Evolutionary conservation across 768 basidiomycete genomes (phyloP).

Genomic region (Suillus lakei): DNA sequence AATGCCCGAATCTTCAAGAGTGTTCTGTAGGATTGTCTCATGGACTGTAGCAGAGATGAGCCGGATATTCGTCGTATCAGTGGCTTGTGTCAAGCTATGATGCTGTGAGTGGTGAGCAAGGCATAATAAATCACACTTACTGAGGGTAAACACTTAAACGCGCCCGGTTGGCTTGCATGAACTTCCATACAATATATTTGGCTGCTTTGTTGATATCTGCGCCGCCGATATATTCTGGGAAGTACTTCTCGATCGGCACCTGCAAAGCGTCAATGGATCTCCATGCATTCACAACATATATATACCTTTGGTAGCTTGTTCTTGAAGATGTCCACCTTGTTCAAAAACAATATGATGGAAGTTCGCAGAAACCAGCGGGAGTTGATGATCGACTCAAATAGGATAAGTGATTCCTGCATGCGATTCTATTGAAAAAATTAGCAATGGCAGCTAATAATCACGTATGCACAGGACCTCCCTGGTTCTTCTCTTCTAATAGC

Average conservation of each 20-base stretch:
- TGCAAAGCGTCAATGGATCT: conserved; percentile 27
- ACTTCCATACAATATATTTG: conserved; percentile 93
- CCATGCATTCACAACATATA: neutral
- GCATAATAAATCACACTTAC: conserved; percentile 45
- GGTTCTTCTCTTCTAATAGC: conserved; percentile 57
- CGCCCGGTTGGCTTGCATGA: conserved; percentile 89
- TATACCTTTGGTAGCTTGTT: conserved; percentile 62
- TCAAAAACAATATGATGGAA: conserved; percentile 71
- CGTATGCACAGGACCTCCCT: conserved; percentile 24
- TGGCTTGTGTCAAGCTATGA: conserved; percentile 80
- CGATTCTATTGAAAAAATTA: conserved; percentile 54
- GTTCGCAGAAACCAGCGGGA: conserved; percentile 76
- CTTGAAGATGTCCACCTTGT: conserved; percentile 81
- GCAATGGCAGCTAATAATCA: neutral
- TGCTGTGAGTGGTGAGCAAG: neutral
- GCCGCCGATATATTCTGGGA: conserved; percentile 89
- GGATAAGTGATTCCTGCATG: conserved; percentile 73
- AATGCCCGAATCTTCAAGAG: conserved; percentile 84
- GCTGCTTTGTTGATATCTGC: conserved; percentile 92
- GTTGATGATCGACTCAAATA: conserved; percentile 81
- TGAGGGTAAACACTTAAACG: conserved; percentile 89
- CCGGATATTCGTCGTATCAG: conserved; percentile 82
- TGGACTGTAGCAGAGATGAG: conserved; percentile 88
- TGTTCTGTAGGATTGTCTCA: conserved; percentile 90
- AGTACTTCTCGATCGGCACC: conserved; percentile 77